Percentiles rank a stretch among this genome's conserved stretches.
Conservation (phyloP, 352 stramenopile species). For the Albugo laibachii region DNA sequence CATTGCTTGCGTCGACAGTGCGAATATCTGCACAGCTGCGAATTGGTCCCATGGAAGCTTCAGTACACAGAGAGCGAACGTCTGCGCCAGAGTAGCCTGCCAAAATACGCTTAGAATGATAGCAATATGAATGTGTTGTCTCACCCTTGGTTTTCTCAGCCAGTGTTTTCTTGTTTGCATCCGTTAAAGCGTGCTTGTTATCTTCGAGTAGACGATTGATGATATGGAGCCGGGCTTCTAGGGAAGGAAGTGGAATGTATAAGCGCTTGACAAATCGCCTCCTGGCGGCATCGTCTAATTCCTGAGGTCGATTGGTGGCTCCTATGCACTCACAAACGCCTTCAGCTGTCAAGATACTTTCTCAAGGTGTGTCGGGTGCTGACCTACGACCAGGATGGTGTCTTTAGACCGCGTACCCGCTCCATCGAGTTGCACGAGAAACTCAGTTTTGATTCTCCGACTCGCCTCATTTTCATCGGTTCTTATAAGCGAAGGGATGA, state of each 20-base stretch:
- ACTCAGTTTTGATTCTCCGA: slow-evolving; percentile 96
- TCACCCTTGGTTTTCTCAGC: slow-evolving; percentile 65
- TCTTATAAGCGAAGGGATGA: slow-evolving; percentile 10
- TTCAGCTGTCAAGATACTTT: neutral
- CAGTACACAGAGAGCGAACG: slow-evolving; percentile 90
- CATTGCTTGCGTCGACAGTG: slow-evolving; percentile 73
- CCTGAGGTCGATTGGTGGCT: slow-evolving; percentile 93
- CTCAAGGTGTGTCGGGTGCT: neutral
- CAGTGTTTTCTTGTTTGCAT: slow-evolving; percentile 79
- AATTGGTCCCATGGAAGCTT: slow-evolving; percentile 96
- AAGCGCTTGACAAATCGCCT: slow-evolving; percentile 94
- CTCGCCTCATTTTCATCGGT: slow-evolving; percentile 95
- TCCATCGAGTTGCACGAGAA: slow-evolving; percentile 95
- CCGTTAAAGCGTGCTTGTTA: slow-evolving; percentile 80
- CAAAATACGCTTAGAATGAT: too few relatives aligned
- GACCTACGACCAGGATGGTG: slow-evolving; percentile 78
- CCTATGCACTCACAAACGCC: slow-evolving; percentile 17
- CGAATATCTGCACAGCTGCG: slow-evolving; percentile 58
- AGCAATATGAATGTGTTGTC: neutral
- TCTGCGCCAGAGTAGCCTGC: slow-evolving; percentile 95
- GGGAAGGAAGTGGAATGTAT: slow-evolving; percentile 92
- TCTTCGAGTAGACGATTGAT: slow-evolving; percentile 82
- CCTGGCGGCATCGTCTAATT: slow-evolving; percentile 94
- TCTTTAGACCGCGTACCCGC: slow-evolving; percentile 82
- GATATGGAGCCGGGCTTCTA: slow-evolving; percentile 71